Base-by-base conservation (phyloP, 2,329 filamentous ascomycete genomes). In the Talaromyces sp. region DNA sequence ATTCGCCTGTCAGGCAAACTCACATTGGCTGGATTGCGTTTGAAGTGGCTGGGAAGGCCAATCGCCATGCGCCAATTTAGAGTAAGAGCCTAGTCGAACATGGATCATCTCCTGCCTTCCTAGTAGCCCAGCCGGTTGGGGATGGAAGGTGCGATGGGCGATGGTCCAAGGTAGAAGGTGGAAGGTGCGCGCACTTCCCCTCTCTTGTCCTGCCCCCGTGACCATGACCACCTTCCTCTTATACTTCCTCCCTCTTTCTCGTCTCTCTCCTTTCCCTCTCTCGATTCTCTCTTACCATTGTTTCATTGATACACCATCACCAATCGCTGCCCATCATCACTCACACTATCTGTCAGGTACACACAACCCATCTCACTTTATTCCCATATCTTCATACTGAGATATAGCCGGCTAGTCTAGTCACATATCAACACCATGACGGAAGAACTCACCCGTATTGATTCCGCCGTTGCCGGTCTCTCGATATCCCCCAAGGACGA, bases 391-490 rank as follows among this genome's bases (percentile, higher is more conserved):
- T 8, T 18, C 39, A 40, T 28, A 25, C 33, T 33, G 35, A 28
- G 16, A n/a, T n/a, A n/a, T n/a, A 40, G 12, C 5, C 25, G n/a
- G 3, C 33, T 21, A 55, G 54, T 42, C 58, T 62, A 62, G 64
- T 62, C 58, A 59, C 40, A 33, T 8, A 58, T 44, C 42, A 63
- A 25, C 69, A 76, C 61, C 75, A 86, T 88, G 85, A 81, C 85
- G 71, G 82, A 80, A 72, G 85, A 88, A 72, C 86, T 96, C 75
- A 84, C 85, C 79, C 96, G 96, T 83, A 87, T 96, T 81, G 93
- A 97, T 80, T 96, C 93, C 65, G 92, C 91, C 81, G 87, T 96
- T 74, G 88, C 92, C 75, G 91, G 91, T 78, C 79, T 93, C 71
- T 84, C 86, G 68, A 84, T 85, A 71, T 88, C 87, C 64, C 84